These are phyloP conservation scores for Allomyces arbusculus DNA, from an alignment of 192 early-diverging fungal species.

Conservation along the genomic window DNA sequence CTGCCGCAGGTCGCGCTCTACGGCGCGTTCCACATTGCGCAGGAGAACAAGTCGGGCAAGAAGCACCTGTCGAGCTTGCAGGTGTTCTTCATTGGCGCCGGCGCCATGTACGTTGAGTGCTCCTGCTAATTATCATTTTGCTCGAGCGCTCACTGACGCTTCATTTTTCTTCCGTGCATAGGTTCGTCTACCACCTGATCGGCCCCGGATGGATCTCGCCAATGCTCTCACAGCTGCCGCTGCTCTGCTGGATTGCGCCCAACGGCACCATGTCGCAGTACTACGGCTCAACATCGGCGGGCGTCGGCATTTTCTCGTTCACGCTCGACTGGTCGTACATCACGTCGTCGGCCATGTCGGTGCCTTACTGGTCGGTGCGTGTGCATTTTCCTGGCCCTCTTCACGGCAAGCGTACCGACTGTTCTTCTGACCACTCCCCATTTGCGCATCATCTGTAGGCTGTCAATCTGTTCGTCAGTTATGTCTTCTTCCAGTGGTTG, in stretches of 20 bases:
- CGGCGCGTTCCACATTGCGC: slow-evolving; percentile 39
- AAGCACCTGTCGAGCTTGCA: neutral
- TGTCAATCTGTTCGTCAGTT: slow-evolving; percentile 49
- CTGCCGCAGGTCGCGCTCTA: slow-evolving; percentile 59
- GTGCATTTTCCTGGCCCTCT: too few relatives aligned
- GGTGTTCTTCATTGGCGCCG: neutral
- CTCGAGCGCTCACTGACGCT: slow-evolving; percentile 14
- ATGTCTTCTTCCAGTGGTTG: slow-evolving; percentile 51
- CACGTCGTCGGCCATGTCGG: slow-evolving; percentile 28
- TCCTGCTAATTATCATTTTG: slow-evolving; percentile 10
- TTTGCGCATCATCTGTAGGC: slow-evolving; percentile 32
- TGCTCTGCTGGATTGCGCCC: slow-evolving; percentile 33
- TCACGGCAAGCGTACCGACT: slow-evolving; percentile 12
- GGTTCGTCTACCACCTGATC: slow-evolving; percentile 33
- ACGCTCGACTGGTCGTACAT: slow-evolving; percentile 55
- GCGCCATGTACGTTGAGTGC: slow-evolving; percentile 1
- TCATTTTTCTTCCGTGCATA: slow-evolving; percentile 16
- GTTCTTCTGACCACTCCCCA: slow-evolving; percentile 9
- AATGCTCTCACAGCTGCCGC: slow-evolving; percentile 33
- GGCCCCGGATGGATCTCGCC: slow-evolving; percentile 45
- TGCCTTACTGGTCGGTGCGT: slow-evolving; percentile 44
- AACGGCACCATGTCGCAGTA: slow-evolving; percentile 6
- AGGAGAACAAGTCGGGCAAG: neutral
- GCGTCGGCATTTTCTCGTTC: slow-evolving; percentile 48
- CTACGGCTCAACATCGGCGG: slow-evolving; percentile 11